A percentile compares a stretch with the other conserved stretches of the same genome.
phyloP scores from a whole-genome alignment of 768 basidiomycete genomes.

The Crassisporium funariophilum region DNA sequence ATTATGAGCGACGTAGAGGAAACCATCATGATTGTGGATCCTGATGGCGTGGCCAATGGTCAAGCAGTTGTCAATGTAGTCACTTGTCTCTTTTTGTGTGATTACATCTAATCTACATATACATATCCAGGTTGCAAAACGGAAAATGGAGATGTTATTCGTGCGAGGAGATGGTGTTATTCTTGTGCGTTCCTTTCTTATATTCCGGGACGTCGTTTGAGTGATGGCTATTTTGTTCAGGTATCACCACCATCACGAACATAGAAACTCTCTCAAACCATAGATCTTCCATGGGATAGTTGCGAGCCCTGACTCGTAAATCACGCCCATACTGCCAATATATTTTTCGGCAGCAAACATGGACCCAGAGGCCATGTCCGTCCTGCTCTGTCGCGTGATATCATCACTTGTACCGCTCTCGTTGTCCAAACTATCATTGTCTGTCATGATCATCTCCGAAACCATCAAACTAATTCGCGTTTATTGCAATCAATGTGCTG shows the following conservation, averaged over 20 bases:
- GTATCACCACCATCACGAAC: conserved; percentile 82
- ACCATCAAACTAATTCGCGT: neutral
- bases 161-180: conserved; percentile 98
- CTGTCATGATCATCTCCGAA: neutral
- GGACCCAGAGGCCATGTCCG: conserved; percentile 1
- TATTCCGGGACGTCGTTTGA: conserved; percentile 9
- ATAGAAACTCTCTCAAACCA: conserved; percentile 31
- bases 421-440: conserved; percentile 4
- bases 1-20: conserved; percentile 98
- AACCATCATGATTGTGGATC: conserved; percentile 94
- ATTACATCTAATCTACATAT: neutral
- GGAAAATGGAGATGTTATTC: conserved; percentile 97
- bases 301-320: neutral
- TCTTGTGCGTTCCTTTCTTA: conserved; percentile 56
- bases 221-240: conserved; percentile 34
- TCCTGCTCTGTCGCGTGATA: neutral
- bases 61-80: conserved; percentile 69
- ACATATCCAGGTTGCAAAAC: conserved; percentile 77
- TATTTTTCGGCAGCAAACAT: conserved; percentile 33
- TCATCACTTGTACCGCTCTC: conserved; percentile 1
- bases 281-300: neutral
- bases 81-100: conserved; percentile 1
- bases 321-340: conserved; percentile 28
- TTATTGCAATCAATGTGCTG: too few relatives aligned
- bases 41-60: conserved; percentile 62